A percentile compares a stretch with the other conserved stretches of the same genome.
These are phyloP conservation scores for Ophiostoma pallidulum DNA, from an alignment of 2,329 filamentous ascomycete genomes.

Conservation along the genomic window DNA sequence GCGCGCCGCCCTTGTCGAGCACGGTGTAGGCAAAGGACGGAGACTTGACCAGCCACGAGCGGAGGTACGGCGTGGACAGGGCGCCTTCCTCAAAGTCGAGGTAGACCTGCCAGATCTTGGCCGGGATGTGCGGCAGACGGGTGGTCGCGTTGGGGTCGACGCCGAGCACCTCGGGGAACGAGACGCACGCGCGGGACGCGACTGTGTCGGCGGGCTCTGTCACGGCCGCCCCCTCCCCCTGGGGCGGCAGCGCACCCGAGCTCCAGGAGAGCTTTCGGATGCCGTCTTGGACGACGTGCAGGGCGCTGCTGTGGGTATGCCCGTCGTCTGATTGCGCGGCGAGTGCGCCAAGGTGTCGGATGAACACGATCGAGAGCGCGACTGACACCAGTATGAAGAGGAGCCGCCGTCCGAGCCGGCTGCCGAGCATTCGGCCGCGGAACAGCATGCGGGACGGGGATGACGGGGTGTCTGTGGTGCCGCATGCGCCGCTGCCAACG, in stretches of 20 bases:
- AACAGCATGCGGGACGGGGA: not conserved
- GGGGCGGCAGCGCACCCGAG: not conserved
- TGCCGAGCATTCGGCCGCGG: not conserved
- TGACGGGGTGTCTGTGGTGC: too few relatives aligned
- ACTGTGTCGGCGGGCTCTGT: not conserved
- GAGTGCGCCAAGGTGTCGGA: not conserved
- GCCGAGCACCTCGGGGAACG: not conserved
- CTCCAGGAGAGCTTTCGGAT: not conserved
- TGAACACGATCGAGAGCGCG: not conserved
- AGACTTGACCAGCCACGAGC: slow-evolving; percentile 15
- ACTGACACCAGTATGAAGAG: not conserved
- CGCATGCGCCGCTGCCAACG: not conserved
- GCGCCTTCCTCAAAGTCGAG: slow-evolving; percentile 13
- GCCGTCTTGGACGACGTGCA: not conserved
- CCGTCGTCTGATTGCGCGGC: not conserved
- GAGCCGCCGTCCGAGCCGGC: not conserved
- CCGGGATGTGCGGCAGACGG: slow-evolving; percentile 16
- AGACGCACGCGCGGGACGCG: not conserved
- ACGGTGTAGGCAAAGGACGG: slow-evolving; percentile 18
- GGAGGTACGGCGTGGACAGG: slow-evolving; percentile 6
- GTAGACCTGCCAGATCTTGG: slow-evolving; percentile 21
- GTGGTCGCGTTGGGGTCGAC: slow-evolving; percentile 2
- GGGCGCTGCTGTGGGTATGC: too few relatives aligned
- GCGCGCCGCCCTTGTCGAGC: slow-evolving; percentile 16
- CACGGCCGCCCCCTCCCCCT: not conserved